phyloP scores from a whole-genome alignment of 1,284 basidiomycete genomes.

The Microbotryum lychnidis-dioicae region DNA sequence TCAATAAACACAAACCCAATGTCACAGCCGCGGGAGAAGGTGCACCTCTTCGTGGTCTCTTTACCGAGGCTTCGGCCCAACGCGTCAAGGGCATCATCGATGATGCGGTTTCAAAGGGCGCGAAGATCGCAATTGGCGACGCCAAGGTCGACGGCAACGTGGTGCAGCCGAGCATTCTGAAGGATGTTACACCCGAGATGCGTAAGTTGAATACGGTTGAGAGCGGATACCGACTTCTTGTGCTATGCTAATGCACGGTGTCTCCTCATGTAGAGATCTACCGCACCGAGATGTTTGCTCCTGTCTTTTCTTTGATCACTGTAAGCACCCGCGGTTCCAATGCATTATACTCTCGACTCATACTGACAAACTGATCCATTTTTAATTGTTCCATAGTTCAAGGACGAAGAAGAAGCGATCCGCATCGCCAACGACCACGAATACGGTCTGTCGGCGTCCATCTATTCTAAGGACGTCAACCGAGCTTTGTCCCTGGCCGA shows the following conservation, averaged over 20 bases:
- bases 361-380: not conserved
- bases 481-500: slow-evolving; percentile 47
- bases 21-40: slow-evolving; percentile 18
- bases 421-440: slow-evolving; percentile 36
- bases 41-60: slow-evolving; percentile 42
- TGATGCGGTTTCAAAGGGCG: slow-evolving; percentile 51
- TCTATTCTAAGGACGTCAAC: slow-evolving; percentile 51
- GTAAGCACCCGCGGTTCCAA: slow-evolving; percentile 1
- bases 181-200: slow-evolving; percentile 48
- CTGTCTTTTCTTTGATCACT: slow-evolving; percentile 42
- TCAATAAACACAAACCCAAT: slow-evolving; percentile 9
- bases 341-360: not conserved
- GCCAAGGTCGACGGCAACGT: slow-evolving; percentile 42
- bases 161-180: slow-evolving; percentile 52
- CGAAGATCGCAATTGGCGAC: slow-evolving; percentile 48
- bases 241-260: not conserved
- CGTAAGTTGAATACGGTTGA: slow-evolving; percentile 43
- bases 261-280: slow-evolving; percentile 12
- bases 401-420: slow-evolving; percentile 33
- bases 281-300: slow-evolving; percentile 52
- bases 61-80: slow-evolving; percentile 49
- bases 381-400: not conserved
- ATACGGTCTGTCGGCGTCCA: slow-evolving; percentile 47
- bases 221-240: not conserved
- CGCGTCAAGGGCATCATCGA: slow-evolving; percentile 48